Evolutionary conservation across 83 land plant species (phyloP).

Genomic region (Thuja plicata): DNA sequence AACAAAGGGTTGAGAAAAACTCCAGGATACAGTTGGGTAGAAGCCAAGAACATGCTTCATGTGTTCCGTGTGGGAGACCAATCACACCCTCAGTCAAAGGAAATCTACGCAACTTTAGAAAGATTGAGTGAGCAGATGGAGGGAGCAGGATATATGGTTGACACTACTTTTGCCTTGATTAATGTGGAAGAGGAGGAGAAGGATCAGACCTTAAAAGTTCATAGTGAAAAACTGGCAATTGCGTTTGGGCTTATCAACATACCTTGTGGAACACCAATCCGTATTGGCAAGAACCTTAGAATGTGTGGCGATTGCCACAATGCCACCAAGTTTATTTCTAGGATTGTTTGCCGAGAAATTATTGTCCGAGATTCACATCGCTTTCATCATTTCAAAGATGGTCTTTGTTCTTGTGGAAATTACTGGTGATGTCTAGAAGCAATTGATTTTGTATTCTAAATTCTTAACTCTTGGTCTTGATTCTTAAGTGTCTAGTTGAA

Average conservation of each 20-base stretch:
- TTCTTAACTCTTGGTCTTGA: no score
- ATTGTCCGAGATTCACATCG: neutral
- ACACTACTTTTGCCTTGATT: constrained; percentile 8
- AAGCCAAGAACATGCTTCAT: constrained; percentile 25
- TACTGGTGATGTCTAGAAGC: neutral
- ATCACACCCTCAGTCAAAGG: constrained; percentile 22
- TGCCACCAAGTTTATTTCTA: neutral
- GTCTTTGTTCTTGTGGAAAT: constrained; percentile 9
- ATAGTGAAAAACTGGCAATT: constrained; percentile 13
- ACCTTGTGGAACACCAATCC: constrained; percentile 1
- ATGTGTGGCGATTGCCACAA: constrained; percentile 3
- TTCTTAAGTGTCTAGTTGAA: no score
- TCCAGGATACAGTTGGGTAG: constrained; percentile 32
- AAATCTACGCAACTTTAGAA: constrained; percentile 21
- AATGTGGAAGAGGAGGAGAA: constrained; percentile 21
- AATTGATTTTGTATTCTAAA: neutral
- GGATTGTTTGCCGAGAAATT: neutral
- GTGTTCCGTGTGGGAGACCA: constrained; percentile 29
- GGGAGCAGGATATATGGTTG: constrained; percentile 21
- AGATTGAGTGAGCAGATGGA: constrained; percentile 12
- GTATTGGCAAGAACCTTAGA: neutral
- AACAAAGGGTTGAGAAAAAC: constrained; percentile 12
- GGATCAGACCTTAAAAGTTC: constrained; percentile 11
- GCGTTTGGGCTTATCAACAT: neutral
- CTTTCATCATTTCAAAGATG: constrained; percentile 1